Conservation (phyloP, 176 grass and related monocot species). For the Pontederia paniculata region DNA sequence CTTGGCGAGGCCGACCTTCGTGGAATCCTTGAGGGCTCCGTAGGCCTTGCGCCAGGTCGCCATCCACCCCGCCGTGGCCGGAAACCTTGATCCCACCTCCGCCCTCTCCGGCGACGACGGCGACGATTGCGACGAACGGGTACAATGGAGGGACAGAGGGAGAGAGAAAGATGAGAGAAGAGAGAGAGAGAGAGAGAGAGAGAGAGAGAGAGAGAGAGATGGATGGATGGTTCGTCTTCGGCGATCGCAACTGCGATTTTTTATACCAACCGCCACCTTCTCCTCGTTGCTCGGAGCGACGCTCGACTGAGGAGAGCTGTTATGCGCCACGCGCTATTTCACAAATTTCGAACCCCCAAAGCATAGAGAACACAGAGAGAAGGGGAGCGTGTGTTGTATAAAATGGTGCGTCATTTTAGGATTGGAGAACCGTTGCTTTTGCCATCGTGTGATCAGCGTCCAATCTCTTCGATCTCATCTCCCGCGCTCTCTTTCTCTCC, state of each 20-base stretch:
- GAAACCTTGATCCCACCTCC: neutral
- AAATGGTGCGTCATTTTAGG: too few relatives aligned
- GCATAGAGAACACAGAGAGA: too few relatives aligned
- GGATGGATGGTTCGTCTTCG: neutral
- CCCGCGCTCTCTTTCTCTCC: too few relatives aligned
- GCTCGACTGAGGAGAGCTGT: too few relatives aligned
- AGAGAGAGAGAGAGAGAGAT: neutral
- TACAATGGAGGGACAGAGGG: neutral
- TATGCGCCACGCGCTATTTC: too few relatives aligned
- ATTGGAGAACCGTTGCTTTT: too few relatives aligned
- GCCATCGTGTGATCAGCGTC: too few relatives aligned
- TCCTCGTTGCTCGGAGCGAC: too few relatives aligned
- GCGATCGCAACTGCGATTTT: slow-evolving; percentile 2
- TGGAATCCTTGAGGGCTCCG: slow-evolving; percentile 95
- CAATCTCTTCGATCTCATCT: too few relatives aligned
- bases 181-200: neutral
- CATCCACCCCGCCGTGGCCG: slow-evolving; percentile 36
- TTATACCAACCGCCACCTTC: slow-evolving; percentile 10
- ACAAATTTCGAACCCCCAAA: too few relatives aligned
- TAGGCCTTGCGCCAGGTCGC: slow-evolving; percentile 84
- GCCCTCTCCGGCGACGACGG: neutral
- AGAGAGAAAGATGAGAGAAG: neutral
- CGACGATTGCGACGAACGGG: neutral
- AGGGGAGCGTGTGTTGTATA: too few relatives aligned
- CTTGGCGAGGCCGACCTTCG: slow-evolving; percentile 94